A percentile compares a stretch with the other conserved stretches of the same genome.
Evolutionary conservation across 768 basidiomycete genomes (phyloP).

Genomic region (Pulveroboletus sp.): DNA sequence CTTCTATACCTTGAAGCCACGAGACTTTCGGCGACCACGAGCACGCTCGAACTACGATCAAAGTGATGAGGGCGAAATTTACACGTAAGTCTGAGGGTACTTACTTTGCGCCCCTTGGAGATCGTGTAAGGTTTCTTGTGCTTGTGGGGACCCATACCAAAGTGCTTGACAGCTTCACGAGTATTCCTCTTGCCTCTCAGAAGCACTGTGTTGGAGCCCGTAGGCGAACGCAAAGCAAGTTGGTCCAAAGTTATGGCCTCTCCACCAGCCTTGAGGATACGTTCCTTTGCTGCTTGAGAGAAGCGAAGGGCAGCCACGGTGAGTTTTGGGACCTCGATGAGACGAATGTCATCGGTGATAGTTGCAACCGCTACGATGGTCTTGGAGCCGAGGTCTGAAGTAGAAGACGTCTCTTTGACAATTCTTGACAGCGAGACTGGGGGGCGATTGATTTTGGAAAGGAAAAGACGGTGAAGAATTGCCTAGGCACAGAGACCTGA

Average conservation of each 20-base stretch:
- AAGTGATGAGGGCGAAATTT: not conserved
- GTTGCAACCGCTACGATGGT: conserved; percentile 88
- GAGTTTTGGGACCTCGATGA: conserved; percentile 83
- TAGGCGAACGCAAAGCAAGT: conserved; percentile 91
- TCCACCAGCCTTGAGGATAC: conserved; percentile 94
- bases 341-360: conserved; percentile 93
- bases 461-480: conserved; percentile 94
- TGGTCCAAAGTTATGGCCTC: conserved; percentile 95
- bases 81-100: conserved; percentile 4
- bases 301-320: conserved; percentile 93
- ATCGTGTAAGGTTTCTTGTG: conserved; percentile 96
- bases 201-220: conserved; percentile 92
- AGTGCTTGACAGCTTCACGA: conserved; percentile 96
- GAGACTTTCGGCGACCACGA: conserved; percentile 98
- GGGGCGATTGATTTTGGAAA: conserved; percentile 96
- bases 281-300: conserved; percentile 88
- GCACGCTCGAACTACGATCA: conserved; percentile 81
- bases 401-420: conserved; percentile 71
- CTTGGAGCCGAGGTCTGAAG: conserved; percentile 70
- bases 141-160: conserved; percentile 98
- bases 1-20: conserved; percentile 91
- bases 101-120: conserved; percentile 94
- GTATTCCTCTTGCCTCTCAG: conserved; percentile 90
- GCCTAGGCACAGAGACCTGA: conserved; percentile 47
- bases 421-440: conserved; percentile 95